Conservation (phyloP, 164 flowering plant genomes). For the Kingdonia uniflora region DNA sequence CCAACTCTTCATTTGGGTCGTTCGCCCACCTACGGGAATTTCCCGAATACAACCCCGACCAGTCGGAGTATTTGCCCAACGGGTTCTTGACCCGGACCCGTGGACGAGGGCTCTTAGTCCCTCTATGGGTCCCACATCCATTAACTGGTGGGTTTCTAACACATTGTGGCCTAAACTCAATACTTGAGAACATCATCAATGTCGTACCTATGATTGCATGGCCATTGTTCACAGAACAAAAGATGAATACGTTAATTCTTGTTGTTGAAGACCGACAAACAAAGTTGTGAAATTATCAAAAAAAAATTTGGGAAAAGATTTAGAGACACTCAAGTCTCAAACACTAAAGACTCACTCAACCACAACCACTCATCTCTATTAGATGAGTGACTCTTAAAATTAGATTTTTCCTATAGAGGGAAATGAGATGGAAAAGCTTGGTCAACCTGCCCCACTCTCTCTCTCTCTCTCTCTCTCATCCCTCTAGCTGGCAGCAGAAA, state of each 20-base stretch:
- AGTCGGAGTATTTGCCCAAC: conserved; percentile 23
- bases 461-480: no score
- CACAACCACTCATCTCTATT: no score
- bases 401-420: no score
- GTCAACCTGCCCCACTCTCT: no score
- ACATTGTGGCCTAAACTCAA: conserved; percentile 63
- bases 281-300: no score
- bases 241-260: conserved; percentile 31
- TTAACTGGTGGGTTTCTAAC: conserved; percentile 35
- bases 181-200: conserved; percentile 26
- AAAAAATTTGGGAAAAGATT: no score
- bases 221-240: conserved; percentile 56
- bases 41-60: conserved; percentile 11
- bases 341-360: no score
- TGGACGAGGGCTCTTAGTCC: conserved; percentile 31
- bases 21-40: conserved; percentile 4
- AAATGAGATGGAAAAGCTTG: no score
- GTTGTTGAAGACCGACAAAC: no score
- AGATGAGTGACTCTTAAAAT: no score
- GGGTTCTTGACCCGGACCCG: conserved; percentile 43
- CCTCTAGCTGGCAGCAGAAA: no score
- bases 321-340: no score
- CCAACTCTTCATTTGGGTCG: conserved; percentile 17
- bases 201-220: conserved; percentile 50
- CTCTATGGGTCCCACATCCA: conserved; percentile 25